A percentile compares a stretch with the other conserved stretches of the same genome.
Conservation (phyloP, 345 rosid species). For the Toxicodendron radicans region DNA sequence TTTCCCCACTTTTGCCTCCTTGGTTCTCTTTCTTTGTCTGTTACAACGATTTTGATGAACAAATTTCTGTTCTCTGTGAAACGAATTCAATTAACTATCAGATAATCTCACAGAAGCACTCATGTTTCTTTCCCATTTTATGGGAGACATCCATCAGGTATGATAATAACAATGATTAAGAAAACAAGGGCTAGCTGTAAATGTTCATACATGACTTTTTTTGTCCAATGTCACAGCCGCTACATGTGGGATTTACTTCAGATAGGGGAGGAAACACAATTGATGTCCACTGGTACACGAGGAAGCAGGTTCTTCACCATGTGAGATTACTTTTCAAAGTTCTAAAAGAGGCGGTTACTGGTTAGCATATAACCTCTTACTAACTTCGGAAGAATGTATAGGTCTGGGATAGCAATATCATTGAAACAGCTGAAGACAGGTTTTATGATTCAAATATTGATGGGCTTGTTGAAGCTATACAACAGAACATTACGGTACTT, state of each 20-base stretch:
- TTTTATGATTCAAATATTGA: conserved; percentile 49
- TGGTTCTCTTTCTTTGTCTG: too few relatives aligned
- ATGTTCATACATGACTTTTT: neutral
- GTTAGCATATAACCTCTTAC: neutral
- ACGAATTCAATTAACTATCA: conserved; percentile 17
- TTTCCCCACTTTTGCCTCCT: neutral
- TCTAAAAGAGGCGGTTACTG: neutral
- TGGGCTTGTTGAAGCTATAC: conserved; percentile 59
- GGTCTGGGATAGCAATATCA: conserved; percentile 81
- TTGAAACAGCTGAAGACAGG: conserved; percentile 64
- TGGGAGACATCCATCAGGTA: conserved; percentile 96
- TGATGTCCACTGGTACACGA: conserved; percentile 79
- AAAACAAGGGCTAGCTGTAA: neutral
- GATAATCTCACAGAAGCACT: conserved; percentile 95
- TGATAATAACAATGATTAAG: neutral
- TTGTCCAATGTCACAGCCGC: conserved; percentile 47
- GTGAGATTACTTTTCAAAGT: conserved; percentile 35
- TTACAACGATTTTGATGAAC: neutral
- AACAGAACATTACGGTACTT: conserved; percentile 64
- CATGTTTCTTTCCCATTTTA: conserved; percentile 79
- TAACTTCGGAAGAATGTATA: conserved; percentile 26
- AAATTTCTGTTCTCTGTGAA: neutral
- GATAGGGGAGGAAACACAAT: conserved; percentile 88
- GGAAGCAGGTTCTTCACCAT: conserved; percentile 81
- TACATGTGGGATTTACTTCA: conserved; percentile 71